phyloP scores from a whole-genome alignment of 225 moss, liverwort and hornwort species.

The Marchantia polymorpha region DNA sequence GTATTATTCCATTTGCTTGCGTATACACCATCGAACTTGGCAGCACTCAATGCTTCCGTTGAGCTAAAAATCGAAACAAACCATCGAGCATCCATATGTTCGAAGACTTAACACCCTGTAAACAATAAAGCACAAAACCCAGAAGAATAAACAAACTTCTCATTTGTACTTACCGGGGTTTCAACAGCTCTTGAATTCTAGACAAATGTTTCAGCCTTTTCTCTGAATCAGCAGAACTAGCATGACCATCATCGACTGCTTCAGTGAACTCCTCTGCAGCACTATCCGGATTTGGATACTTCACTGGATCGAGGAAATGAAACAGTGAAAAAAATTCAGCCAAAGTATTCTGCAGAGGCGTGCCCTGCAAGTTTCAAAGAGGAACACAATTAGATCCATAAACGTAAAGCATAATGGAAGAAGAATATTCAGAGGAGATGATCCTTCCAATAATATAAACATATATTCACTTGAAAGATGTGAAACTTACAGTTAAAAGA shows the following conservation, averaged over 20 bases:
- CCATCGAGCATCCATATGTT: too few species aligned
- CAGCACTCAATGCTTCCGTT: too few species aligned
- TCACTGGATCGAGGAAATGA: conserved; percentile 73
- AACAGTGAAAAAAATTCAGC: conserved; percentile 73
- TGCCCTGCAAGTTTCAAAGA: conserved; percentile 55
- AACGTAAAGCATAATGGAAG: not conserved
- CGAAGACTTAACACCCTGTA: too few species aligned
- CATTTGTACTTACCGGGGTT: conserved; percentile 52
- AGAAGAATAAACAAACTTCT: not conserved
- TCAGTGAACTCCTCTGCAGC: conserved; percentile 58
- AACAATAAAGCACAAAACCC: too few species aligned
- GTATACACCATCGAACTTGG: too few species aligned
- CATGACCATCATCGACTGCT: conserved; percentile 50
- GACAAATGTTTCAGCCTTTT: conserved; percentile 60
- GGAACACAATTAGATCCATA: not conserved
- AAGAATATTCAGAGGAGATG: not conserved
- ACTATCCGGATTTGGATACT: conserved; percentile 66
- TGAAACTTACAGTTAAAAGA: conserved; percentile 64
- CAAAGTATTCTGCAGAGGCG: conserved; percentile 80
- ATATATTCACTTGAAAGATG: not conserved
- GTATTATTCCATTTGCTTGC: too few species aligned
- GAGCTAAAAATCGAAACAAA: too few species aligned
- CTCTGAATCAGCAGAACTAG: conserved; percentile 45
- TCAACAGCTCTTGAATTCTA: conserved; percentile 66
- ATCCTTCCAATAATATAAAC: not conserved